Conservation (phyloP, 495 filamentous ascomycete species). For the Penicillium lividum region DNA sequence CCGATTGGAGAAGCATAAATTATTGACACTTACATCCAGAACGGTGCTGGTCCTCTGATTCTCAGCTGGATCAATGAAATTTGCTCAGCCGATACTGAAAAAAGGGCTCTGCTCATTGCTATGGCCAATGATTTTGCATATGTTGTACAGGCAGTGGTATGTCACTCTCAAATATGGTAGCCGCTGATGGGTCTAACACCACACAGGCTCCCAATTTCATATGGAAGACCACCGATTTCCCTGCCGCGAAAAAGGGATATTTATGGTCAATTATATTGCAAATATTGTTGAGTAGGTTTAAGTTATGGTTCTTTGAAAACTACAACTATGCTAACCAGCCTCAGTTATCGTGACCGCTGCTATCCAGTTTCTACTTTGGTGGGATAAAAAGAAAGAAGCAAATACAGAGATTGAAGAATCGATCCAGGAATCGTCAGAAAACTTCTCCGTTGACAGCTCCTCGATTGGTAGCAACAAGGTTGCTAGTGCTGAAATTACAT, state of each 20-base stretch:
- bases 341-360: background rate
- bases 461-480: background rate
- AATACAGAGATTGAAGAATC: background rate
- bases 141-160: constrained; percentile 32
- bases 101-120: constrained; percentile 27
- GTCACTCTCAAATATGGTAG: background rate
- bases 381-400: background rate
- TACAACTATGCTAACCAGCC: background rate
- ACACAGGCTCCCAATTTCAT: constrained; percentile 39
- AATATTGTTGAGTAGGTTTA: constrained; percentile 19
- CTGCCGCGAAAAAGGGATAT: constrained; percentile 36
- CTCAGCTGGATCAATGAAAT: constrained; percentile 34
- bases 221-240: constrained; percentile 42
- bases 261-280: constrained; percentile 34
- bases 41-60: constrained; percentile 27
- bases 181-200: background rate
- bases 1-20: background rate
- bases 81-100: constrained; percentile 30
- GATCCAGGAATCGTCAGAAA: background rate
- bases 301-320: background rate
- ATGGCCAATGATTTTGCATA: constrained; percentile 29
- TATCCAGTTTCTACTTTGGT: background rate
- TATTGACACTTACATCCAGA: constrained; percentile 7
- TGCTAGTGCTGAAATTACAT: background rate
- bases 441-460: background rate